Evolutionary conservation across 2,329 filamentous ascomycete species (phyloP).

Genomic region (Fusarium pseudograminearum): DNA sequence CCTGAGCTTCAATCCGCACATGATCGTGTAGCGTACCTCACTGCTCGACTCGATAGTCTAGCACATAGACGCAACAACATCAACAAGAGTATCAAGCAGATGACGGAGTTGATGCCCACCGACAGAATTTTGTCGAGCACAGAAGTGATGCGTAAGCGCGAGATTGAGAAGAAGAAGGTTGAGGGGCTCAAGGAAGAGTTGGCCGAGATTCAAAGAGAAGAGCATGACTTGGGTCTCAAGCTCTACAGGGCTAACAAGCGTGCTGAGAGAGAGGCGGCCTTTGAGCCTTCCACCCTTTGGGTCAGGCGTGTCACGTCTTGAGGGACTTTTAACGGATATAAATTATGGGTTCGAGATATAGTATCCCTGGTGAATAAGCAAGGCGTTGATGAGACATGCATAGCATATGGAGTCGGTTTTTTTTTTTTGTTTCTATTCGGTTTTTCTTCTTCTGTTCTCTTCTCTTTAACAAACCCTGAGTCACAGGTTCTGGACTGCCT

Average conservation of each 20-base stretch:
- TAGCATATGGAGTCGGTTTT: constrained; percentile 40
- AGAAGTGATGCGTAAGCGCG: constrained; percentile 69
- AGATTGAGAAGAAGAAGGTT: constrained; percentile 73
- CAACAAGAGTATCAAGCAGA: constrained; percentile 77
- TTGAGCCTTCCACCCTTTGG: constrained; percentile 79
- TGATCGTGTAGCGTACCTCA: constrained; percentile 75
- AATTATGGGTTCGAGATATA: constrained; percentile 10
- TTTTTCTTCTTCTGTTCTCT: constrained; percentile 17
- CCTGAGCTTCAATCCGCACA: constrained; percentile 67
- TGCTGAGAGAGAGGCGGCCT: constrained; percentile 73
- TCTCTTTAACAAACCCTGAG: constrained; percentile 12
- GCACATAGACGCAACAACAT: constrained; percentile 77
- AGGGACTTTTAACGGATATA: constrained; percentile 40
- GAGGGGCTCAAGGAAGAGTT: constrained; percentile 74
- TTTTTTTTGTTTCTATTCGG: constrained; percentile 24
- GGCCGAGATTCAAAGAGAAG: constrained; percentile 78
- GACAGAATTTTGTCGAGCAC: constrained; percentile 76
- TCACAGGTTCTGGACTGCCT: constrained; percentile 27
- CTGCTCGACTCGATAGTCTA: constrained; percentile 74
- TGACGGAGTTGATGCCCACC: constrained; percentile 81
- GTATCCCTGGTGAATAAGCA: constrained; percentile 32
- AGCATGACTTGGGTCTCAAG: constrained; percentile 82
- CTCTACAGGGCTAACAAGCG: constrained; percentile 81
- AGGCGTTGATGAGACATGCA: constrained; percentile 44
- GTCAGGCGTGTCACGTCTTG: constrained; percentile 79